Base-by-base conservation (phyloP, 2,329 filamentous ascomycete species). In the Bipolaris victoriae region DNA sequence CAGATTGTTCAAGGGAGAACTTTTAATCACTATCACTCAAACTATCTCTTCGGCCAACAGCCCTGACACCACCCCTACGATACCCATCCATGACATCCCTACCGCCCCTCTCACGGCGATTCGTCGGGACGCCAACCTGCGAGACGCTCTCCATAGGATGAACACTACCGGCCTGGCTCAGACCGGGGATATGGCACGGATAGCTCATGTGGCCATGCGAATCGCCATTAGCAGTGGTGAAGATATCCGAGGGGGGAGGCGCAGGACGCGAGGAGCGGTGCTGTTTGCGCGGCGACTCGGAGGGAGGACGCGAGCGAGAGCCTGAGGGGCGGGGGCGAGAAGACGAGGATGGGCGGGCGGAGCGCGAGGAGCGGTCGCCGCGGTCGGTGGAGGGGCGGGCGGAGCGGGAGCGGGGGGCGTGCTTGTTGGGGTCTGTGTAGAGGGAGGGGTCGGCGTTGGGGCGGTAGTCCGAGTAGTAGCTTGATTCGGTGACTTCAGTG, bases 181-280 rank as follows among this genome's bases (percentile, higher is more conserved):
- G 63, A 0, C 82, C 83, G 0, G 84, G 83, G 47, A 87, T 83
- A 7, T 84, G 80, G 72, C 84, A 84, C 24, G 82, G 81, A 65
- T 87, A 87, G 46, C 77, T 79, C 71, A 83, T 84, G 11, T 82
- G 84, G 9, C 83, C 82, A 0, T 77, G 76, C 5, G 76, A 49
- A 15, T 70, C 77, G 18, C 73, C 72, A 40, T 71, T 73, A 2
- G 78, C 72, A 22, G 81, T 77, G 5, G 70, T 74, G 70, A 74
- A 75, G 60, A 75, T 75, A 52, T 75, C 75, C 26, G 64, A 71
- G 1, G 64, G 51, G 5, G 69, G 61, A 11, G 60, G 55, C 35
- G 62, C 62, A 49, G 67, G 70, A 55, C 62, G 70, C 54, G 65
- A 74, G 49, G 65, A 50, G 47, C 72, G 72, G 41, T 71, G 69